phyloP scores from a whole-genome alignment of 179 eudicot genomes.

The Patellifolia procumbens region DNA sequence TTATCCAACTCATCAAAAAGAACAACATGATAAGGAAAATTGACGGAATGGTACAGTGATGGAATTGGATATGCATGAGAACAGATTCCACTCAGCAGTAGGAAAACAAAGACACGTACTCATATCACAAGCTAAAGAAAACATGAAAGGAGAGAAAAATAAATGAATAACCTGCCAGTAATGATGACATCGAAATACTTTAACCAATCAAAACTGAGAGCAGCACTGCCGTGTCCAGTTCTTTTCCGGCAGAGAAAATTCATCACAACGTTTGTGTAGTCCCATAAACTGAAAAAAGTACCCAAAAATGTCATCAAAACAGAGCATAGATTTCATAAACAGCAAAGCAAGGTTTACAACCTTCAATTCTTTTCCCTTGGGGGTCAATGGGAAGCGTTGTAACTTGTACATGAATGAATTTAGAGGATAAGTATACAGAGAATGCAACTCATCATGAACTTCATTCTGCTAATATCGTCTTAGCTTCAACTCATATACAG shows the following conservation, averaged over 20 bases:
- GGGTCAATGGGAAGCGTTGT: neutral
- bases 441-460: neutral
- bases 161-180: constrained; percentile 79
- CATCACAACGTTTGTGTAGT: constrained; percentile 94
- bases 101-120: neutral
- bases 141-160: constrained; percentile 6
- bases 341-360: too few species aligned
- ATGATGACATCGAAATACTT: constrained; percentile 87
- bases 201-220: constrained; percentile 77
- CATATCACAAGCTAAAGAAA: neutral
- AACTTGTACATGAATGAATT: neutral
- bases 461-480: neutral
- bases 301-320: neutral
- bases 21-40: constrained; percentile 1
- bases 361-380: too few species aligned
- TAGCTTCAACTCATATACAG: neutral
- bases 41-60: neutral
- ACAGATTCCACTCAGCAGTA: neutral
- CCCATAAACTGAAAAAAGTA: constrained; percentile 83
- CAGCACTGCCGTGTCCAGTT: constrained; percentile 35
- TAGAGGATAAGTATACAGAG: neutral
- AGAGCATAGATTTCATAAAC: too few species aligned
- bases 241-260: constrained; percentile 74
- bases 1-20: neutral
- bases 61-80: neutral